Conservation (phyloP, 1,139 yeast genomes). For the Saccharomyces pastorianus region DNA sequence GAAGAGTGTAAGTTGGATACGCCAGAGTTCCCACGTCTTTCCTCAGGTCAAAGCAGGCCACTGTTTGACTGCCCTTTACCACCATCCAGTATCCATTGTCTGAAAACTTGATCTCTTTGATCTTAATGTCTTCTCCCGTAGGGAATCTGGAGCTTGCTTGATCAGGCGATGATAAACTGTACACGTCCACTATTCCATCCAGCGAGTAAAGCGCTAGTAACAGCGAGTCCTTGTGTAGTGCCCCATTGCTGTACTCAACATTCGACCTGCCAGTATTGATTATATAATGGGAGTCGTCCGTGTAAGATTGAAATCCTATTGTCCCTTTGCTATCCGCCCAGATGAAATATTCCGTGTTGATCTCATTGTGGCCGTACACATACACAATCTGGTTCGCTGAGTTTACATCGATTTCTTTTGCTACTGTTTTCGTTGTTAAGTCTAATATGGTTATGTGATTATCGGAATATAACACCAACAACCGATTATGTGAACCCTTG, state of each 20-base stretch:
- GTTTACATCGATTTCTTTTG: conserved; percentile 5
- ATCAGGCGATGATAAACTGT: conserved; percentile 13
- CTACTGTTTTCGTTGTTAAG: background rate
- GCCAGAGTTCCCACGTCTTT: conserved; percentile 33
- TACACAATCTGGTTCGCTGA: conserved; percentile 2
- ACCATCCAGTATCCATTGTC: conserved; percentile 65
- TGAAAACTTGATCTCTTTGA: conserved; percentile 45
- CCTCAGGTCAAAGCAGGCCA: conserved; percentile 47
- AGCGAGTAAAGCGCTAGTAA: conserved; percentile 17
- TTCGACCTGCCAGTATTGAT: background rate
- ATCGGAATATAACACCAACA: background rate
- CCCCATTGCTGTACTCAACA: conserved; percentile 5
- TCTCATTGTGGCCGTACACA: background rate
- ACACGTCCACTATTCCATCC: conserved; percentile 10
- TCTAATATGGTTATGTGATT: background rate
- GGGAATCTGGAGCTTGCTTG: conserved; percentile 11
- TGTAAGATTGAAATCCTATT: conserved; percentile 4
- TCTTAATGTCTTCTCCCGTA: conserved; percentile 17
- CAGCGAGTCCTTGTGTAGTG: conserved; percentile 27
- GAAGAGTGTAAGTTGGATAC: background rate
- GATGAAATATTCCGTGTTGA: conserved; percentile 3
- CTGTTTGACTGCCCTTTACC: conserved; percentile 29
- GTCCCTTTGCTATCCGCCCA: conserved; percentile 8
- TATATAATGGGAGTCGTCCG: background rate
- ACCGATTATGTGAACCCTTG: background rate